Base-by-base conservation (phyloP, 2,329 filamentous ascomycete species). In the Colletotrichum ledebouriae region DNA sequence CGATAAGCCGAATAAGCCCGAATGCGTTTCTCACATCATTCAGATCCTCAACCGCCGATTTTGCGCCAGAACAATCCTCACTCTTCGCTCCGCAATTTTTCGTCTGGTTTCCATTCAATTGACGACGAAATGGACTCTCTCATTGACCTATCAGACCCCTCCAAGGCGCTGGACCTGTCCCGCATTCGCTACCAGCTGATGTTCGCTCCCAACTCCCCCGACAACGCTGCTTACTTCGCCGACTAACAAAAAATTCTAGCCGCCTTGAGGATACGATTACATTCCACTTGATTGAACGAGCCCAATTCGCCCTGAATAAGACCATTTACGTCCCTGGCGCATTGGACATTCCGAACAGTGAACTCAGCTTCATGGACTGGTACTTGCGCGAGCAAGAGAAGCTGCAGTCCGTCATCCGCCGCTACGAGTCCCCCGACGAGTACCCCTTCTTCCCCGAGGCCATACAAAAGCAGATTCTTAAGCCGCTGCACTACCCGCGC, bases 181-280 rank as follows among this genome's bases (percentile, higher is more conserved):
- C 94, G 96, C 77, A 99, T 98, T 78, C 93, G 96, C 71, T 97
- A 94, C 81, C 94, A 97, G 80, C 84, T 98, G 71, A 97, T 97
- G 94, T 97, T 81, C 81, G 88, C 58, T 42, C 10, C 47, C 33
- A n/a, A 37, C 39, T 37, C 33, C 29, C 15, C 20, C 52, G 17
- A 33, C 47, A 41, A 41, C 79, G 50, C 55, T 47, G 44, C 29
- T 44, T 47, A 12, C 12, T 39, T 33, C 3, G 3, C 10, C 22
- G 29, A 29, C 59, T 61, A 37, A 61, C 47, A 53, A n/a, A 29
- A 2, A 41, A 46, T 41, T 20, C 17, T 76, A 99, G 96, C 76
- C 96, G 96, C 20, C 87, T 98, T 17, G 96, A 99, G 83, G 96
- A 99, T 78, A 98, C 95, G 70, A 98, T 99, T 77, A 97, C 93